Evolutionary conservation across 257 asterid species (phyloP), one percentile per base, ranked within the genome.

Genomic region (Thymus mandschuricus): DNA sequence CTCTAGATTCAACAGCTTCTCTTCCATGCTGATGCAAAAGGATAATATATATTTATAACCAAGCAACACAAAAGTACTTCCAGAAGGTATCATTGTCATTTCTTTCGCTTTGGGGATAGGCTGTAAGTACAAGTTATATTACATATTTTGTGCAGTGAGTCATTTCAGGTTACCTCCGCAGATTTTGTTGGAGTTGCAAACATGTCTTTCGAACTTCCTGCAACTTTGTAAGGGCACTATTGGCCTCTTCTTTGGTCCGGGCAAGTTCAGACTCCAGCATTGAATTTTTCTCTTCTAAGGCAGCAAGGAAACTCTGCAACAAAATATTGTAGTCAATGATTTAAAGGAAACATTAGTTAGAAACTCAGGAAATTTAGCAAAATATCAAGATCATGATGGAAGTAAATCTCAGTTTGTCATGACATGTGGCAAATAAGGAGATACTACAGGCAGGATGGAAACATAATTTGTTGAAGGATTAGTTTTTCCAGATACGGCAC

Each of bases 121-220:
- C 34, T 60, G 65, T 58, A 29, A 12, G 3, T 48, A 43, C 31
- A 63, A 15, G 8, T 52, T 71, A 4, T 44, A 29, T 6, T 31
- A 48, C 50, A 50, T 46, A 12, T 38, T 56, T 59, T 27, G 46
- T 41, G 73, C 4, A 38, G 33, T 34, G 51, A 45, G 56, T 30
- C 21, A 31, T 51, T 58, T 63, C 62, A 72, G 69, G 43, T 55
- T 81, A 95, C 99, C 99, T 89, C 76, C 62, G 85, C 68, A 89
- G 58, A 81, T 86, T 90, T 78, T 70, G 79, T 70, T 87, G 92
- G 58, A 92, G 86, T 75, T 86, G 91, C 65, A 74, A 83, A 86
- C 93, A 88, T 15, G 81, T 77, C 71, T 83, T 81, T 77, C 88
- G 96, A 80, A 88, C 93, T 75, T 90, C 96, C 81, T 59, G 81